These are phyloP conservation scores for Suillus americanus DNA, from an alignment of 768 basidiomycete genomes.

Conservation along the genomic window DNA sequence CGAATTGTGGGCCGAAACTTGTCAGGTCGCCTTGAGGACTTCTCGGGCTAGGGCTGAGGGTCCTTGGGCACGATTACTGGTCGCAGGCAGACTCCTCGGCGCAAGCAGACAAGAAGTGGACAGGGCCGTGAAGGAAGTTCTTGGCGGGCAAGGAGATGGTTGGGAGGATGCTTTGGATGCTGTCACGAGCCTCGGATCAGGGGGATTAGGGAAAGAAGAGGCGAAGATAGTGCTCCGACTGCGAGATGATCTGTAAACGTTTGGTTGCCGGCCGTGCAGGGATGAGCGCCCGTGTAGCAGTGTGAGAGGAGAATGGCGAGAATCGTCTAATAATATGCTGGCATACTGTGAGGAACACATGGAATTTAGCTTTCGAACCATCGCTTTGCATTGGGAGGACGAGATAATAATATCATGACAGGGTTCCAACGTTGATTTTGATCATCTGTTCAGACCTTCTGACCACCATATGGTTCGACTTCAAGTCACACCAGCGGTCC, in stretches of 20 bases:
- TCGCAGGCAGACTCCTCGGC: conserved; percentile 67
- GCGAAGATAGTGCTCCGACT: conserved; percentile 54
- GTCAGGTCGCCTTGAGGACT: conserved; percentile 53
- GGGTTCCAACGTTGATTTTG: too few species aligned
- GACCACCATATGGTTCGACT: neutral
- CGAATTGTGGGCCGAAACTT: conserved; percentile 83
- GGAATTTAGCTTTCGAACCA: neutral
- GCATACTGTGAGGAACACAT: neutral
- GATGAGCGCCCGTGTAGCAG: neutral
- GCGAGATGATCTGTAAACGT: conserved; percentile 37
- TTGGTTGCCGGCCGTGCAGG: neutral
- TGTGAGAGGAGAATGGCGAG: neutral
- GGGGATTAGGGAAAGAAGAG: conserved; percentile 63
- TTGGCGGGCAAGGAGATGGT: conserved; percentile 23
- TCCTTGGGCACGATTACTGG: conserved; percentile 75
- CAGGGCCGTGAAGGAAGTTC: conserved; percentile 15
- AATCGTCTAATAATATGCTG: neutral
- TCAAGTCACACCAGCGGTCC: neutral
- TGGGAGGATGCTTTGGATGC: conserved; percentile 54
- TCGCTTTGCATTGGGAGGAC: neutral
- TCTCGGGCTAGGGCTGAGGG: conserved; percentile 56
- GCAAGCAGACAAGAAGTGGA: conserved; percentile 46
- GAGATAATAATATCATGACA: neutral
- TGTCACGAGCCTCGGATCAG: conserved; percentile 53
- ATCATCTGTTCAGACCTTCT: neutral